Percentiles rank a stretch among this genome's conserved stretches.
phyloP scores from a whole-genome alignment of 352 stramenopile genomes.

The Globisporangium nagaii region DNA sequence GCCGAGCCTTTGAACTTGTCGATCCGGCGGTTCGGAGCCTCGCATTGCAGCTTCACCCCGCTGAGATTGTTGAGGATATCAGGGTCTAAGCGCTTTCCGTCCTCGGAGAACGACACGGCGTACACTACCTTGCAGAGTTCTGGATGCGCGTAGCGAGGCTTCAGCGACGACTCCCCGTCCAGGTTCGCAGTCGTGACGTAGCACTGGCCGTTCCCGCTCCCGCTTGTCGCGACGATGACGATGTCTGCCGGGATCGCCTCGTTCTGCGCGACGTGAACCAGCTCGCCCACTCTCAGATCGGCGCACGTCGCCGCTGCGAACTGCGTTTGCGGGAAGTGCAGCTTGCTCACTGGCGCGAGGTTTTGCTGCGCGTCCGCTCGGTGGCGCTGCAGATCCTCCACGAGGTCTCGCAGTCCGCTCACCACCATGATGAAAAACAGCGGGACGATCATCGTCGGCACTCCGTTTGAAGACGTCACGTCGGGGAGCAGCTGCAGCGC shows the following conservation, averaged over 20 bases:
- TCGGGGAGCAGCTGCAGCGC: conserved; percentile 74
- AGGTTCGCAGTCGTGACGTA: conserved; percentile 86
- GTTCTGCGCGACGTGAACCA: conserved; percentile 73
- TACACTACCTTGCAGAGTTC: conserved; percentile 23
- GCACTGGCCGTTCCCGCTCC: conserved; percentile 43
- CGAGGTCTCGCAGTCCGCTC: conserved; percentile 63
- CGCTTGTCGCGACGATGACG: conserved; percentile 49
- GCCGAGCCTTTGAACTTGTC: conserved; percentile 83
- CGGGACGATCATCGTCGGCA: conserved; percentile 80
- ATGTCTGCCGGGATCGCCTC: conserved; percentile 73
- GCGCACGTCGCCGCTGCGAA: conserved; percentile 28
- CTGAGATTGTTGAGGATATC: conserved; percentile 11
- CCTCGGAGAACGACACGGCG: conserved; percentile 14
- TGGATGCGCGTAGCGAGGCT: conserved; percentile 57
- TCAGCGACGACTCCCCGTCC: conserved; percentile 87
- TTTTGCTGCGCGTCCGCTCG: conserved; percentile 68
- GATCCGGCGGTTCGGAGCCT: conserved; percentile 51
- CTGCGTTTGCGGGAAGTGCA: conserved; percentile 11
- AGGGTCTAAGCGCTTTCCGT: conserved; percentile 19
- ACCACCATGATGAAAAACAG: conserved; percentile 85
- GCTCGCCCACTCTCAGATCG: conserved; percentile 67
- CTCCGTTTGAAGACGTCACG: conserved; percentile 77
- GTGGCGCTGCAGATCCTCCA: conserved; percentile 82
- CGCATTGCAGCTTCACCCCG: conserved; percentile 26
- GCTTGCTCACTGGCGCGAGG: conserved; percentile 18